phyloP scores from a whole-genome alignment of 2,329 filamentous ascomycete species.

The Annulohypoxylon truncatum region DNA sequence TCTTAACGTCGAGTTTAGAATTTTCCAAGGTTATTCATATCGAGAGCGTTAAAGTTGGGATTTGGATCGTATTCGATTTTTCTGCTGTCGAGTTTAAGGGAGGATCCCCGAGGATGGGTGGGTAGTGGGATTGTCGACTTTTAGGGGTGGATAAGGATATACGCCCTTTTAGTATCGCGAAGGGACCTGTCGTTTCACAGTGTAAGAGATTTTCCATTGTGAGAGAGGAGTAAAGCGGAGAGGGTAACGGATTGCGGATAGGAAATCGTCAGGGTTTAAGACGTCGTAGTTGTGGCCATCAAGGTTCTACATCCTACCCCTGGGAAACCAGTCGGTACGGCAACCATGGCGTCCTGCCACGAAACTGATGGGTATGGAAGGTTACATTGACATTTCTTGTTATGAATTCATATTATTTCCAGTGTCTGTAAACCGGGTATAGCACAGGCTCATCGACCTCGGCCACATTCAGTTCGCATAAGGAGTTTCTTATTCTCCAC shows the following conservation, averaged over 20 bases:
- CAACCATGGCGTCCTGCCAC: conserved; percentile 1
- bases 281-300: conserved; percentile 22
- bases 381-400: not conserved
- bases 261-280: conserved; percentile 28
- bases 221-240: not conserved
- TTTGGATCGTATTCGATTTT: conserved; percentile 6
- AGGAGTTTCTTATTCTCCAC: not conserved
- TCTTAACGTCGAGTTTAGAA: conserved; percentile 3
- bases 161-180: not conserved
- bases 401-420: not conserved
- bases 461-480: not conserved
- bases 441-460: not conserved
- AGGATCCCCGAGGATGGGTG: not conserved
- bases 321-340: conserved; percentile 12
- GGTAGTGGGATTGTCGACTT: not conserved
- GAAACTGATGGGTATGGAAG: not conserved
- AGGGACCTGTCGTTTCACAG: not conserved
- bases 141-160: not conserved
- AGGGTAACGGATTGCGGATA: conserved; percentile 1
- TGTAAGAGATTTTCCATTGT: not conserved
- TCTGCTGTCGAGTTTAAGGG: not conserved
- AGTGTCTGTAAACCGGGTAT: not conserved
- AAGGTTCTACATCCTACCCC: conserved; percentile 35
- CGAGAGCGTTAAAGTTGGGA: conserved; percentile 2
- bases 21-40: not conserved